Evolutionary conservation across 164 flowering plant genomes (phyloP).

Genomic region (Taxillus chinensis): DNA sequence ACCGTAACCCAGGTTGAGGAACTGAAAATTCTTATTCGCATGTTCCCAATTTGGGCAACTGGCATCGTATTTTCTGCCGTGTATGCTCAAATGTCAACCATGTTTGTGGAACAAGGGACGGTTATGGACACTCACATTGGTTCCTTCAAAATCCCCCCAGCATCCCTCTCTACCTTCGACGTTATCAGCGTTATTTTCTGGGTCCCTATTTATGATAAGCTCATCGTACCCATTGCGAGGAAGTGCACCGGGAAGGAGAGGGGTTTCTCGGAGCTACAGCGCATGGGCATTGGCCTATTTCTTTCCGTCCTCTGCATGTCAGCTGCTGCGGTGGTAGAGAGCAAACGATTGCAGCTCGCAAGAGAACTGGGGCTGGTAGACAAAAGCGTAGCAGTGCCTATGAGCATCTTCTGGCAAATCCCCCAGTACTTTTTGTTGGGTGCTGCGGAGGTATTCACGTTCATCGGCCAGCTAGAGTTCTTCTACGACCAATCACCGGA

Average conservation of each 20-base stretch:
- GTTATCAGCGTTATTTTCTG: conserved; percentile 67
- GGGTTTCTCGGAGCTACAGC: conserved; percentile 75
- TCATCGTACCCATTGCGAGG: conserved; percentile 67
- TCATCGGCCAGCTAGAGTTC: conserved; percentile 68
- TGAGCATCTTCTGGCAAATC: conserved; percentile 65
- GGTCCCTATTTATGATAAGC: conserved; percentile 74
- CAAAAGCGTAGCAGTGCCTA: conserved; percentile 35
- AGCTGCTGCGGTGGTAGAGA: conserved; percentile 77
- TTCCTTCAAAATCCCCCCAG: conserved; percentile 78
- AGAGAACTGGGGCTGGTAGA: conserved; percentile 36
- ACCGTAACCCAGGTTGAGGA: conserved; percentile 89
- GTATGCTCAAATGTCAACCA: conserved; percentile 79
- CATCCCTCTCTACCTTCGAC: conserved; percentile 78
- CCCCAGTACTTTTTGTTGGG: conserved; percentile 75
- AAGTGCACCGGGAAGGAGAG: conserved; percentile 62
- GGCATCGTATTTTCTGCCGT: conserved; percentile 79
- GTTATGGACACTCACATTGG: conserved; percentile 67
- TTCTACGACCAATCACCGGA: conserved; percentile 79
- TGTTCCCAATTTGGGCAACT: conserved; percentile 92
- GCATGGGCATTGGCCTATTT: conserved; percentile 86
- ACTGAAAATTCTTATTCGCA: conserved; percentile 68
- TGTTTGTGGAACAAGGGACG: conserved; percentile 84
- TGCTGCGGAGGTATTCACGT: conserved; percentile 54
- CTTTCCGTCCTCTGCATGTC: conserved; percentile 62
- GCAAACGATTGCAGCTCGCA: conserved; percentile 45